Percentiles rank a stretch among this genome's conserved stretches.
Conservation (phyloP, 2,329 filamentous ascomycete species). For the Sporothrix inflata region DNA sequence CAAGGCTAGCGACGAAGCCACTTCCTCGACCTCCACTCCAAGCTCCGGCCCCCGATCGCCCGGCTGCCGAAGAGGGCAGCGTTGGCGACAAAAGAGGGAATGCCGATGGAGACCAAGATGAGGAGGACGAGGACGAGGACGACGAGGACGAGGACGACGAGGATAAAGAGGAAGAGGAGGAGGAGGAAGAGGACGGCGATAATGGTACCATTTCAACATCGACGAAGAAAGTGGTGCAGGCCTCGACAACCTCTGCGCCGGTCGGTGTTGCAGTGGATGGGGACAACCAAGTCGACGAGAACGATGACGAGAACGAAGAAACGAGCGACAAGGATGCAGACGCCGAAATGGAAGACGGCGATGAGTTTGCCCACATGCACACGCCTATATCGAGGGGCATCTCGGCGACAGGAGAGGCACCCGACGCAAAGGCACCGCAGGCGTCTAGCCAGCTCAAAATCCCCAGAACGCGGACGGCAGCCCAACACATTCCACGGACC, state of each 20-base stretch:
- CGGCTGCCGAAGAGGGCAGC: neutral
- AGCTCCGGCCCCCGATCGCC: neutral
- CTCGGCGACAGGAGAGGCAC: neutral
- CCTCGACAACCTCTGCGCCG: neutral
- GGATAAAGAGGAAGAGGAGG: neutral
- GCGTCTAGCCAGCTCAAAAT: constrained; percentile 18
- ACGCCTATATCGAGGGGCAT: constrained; percentile 40
- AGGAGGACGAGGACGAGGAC: neutral
- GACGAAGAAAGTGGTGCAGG: neutral
- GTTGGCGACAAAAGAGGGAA: neutral
- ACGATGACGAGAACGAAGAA: constrained; percentile 17
- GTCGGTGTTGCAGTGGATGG: neutral
- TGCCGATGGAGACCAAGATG: neutral
- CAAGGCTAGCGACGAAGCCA: neutral
- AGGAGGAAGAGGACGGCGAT: constrained; percentile 12
- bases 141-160: constrained; percentile 13
- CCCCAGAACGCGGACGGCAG: constrained; percentile 41
- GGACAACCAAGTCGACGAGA: neutral
- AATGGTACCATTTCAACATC: neutral
- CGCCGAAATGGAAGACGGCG: constrained; percentile 61
- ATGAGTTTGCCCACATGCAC: constrained; percentile 56
- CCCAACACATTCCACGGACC: constrained; percentile 38
- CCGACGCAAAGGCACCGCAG: neutral
- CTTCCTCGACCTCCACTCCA: neutral
- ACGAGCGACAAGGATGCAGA: constrained; percentile 39